A percentile compares a stretch with the other conserved stretches of the same genome.
phyloP scores from a whole-genome alignment of 139 green algal species.

The Desmodesmus armatus region DNA sequence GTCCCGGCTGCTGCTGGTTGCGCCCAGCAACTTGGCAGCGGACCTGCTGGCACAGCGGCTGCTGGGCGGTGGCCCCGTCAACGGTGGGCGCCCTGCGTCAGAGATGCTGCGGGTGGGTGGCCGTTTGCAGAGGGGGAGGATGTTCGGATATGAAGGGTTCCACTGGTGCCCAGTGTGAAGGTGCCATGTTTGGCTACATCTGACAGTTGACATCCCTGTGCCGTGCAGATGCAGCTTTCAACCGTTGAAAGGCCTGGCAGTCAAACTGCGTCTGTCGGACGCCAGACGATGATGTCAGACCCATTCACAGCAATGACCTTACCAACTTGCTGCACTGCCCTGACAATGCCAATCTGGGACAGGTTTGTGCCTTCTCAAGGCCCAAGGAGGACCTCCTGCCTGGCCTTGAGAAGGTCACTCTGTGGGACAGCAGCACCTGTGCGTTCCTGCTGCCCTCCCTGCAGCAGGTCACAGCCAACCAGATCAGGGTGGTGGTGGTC shows the following conservation, averaged over 20 bases:
- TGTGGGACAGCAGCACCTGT: constrained; percentile 36
- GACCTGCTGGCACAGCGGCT: constrained; percentile 55
- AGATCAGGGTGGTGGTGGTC: constrained; percentile 49
- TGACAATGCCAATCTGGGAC: too few relatives aligned
- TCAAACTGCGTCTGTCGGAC: too few relatives aligned
- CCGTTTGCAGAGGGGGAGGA: too few relatives aligned
- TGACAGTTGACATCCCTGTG: too few relatives aligned
- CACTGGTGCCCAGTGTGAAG: too few relatives aligned
- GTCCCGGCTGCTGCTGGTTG: constrained; percentile 49
- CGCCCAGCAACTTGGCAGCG: constrained; percentile 61
- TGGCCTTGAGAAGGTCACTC: neutral
- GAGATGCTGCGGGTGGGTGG: constrained; percentile 44
- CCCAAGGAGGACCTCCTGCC: neutral
- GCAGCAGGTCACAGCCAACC: constrained; percentile 9
- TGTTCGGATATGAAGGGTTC: too few relatives aligned
- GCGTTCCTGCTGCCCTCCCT: constrained; percentile 53
- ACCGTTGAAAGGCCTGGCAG: too few relatives aligned
- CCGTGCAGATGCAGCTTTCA: too few relatives aligned
- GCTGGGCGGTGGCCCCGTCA: constrained; percentile 21
- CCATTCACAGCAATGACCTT: neutral
- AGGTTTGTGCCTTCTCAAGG: constrained; percentile 5
- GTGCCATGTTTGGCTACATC: too few relatives aligned
- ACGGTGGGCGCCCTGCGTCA: constrained; percentile 26
- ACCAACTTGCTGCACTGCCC: neutral
- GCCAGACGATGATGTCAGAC: too few relatives aligned